phyloP scores from a whole-genome alignment of 2,329 filamentous ascomycete genomes.

The Claviceps arundinis region DNA sequence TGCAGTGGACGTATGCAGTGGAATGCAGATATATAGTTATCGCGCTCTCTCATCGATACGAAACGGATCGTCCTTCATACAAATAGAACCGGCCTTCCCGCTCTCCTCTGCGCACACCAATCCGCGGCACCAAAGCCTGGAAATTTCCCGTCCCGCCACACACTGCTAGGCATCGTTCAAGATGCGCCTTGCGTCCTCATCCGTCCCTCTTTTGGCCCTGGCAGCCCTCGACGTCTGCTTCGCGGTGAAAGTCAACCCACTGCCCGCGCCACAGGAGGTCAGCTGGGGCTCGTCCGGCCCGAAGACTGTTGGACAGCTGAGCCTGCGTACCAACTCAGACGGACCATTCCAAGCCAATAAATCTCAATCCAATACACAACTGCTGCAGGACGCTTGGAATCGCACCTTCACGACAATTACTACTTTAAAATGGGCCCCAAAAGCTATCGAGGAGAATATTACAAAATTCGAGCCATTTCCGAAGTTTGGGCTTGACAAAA shows the following conservation, averaged over 20 bases:
- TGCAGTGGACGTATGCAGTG: too few species aligned
- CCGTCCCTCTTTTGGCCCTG: background rate
- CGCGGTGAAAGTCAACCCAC: constrained; percentile 15
- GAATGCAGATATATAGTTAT: too few species aligned
- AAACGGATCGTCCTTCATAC: too few species aligned
- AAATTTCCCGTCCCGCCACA: background rate
- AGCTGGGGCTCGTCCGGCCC: constrained; percentile 14
- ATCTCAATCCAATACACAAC: constrained; percentile 4
- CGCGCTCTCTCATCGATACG: too few species aligned
- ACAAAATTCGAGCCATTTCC: constrained; percentile 38
- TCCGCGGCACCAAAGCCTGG: too few species aligned
- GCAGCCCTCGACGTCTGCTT: constrained; percentile 5
- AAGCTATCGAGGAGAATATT: constrained; percentile 37
- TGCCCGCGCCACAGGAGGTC: constrained; percentile 14
- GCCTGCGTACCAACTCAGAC: constrained; percentile 9
- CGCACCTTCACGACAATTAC: constrained; percentile 34
- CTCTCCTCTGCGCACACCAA: too few species aligned
- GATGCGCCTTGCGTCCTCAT: background rate
- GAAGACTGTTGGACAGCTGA: constrained; percentile 8
- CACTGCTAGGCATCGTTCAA: background rate
- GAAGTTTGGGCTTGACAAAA: constrained; percentile 17
- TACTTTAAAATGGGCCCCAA: constrained; percentile 39
- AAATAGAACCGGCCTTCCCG: too few species aligned
- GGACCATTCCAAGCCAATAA: constrained; percentile 2
- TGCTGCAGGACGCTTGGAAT: constrained; percentile 33